Conservation (phyloP, 1,139 yeast species). For the Torulaspora pretoriensis region DNA sequence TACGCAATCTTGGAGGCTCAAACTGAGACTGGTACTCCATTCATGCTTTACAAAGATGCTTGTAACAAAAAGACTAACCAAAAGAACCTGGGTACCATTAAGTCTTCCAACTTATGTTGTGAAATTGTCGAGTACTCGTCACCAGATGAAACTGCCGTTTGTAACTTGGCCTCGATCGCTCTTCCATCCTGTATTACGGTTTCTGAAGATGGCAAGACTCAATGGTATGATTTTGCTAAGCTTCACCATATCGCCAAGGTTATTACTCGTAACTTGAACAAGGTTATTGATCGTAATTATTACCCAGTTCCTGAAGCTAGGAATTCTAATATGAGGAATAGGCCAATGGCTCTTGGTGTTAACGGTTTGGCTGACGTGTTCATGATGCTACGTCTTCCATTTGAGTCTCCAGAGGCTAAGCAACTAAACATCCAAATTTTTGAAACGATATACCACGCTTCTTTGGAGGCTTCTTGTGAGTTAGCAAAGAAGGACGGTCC, state of each 20-base stretch:
- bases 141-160: constrained; percentile 86
- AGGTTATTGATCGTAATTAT: constrained; percentile 70
- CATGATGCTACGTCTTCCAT: constrained; percentile 69
- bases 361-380: constrained; percentile 90
- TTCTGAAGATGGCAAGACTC: constrained; percentile 45
- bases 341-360: constrained; percentile 87
- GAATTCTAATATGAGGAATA: constrained; percentile 64
- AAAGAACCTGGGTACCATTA: constrained; percentile 80
- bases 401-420: constrained; percentile 71
- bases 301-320: constrained; percentile 75
- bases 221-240: constrained; percentile 63
- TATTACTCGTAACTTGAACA: constrained; percentile 67
- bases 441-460: constrained; percentile 87
- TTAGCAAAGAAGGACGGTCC: constrained; percentile 63
- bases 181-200: constrained; percentile 59
- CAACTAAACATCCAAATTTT: constrained; percentile 72
- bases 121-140: constrained; percentile 86
- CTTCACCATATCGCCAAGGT: constrained; percentile 73
- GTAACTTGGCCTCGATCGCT: constrained; percentile 85
- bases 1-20: constrained; percentile 81
- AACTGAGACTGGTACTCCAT: constrained; percentile 91
- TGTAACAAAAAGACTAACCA: constrained; percentile 81
- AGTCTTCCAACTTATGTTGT: constrained; percentile 85
- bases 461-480: constrained; percentile 75
- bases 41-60: constrained; percentile 85